Conservation (phyloP, 768 basidiomycete genomes). For the Hortiboletus flavorubellus region DNA sequence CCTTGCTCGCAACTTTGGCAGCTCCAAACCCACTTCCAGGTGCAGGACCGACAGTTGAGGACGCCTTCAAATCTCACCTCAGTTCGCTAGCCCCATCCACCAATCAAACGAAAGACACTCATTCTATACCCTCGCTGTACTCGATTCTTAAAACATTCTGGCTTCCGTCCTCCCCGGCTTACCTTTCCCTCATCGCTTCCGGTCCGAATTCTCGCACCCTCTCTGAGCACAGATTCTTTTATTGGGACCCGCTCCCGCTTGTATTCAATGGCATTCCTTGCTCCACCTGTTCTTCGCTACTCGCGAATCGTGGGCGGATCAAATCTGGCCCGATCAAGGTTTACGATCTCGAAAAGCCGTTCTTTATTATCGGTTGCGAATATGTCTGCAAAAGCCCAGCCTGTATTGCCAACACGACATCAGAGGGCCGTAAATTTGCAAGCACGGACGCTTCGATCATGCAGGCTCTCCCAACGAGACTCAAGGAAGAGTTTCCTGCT, state of each 20-base stretch:
- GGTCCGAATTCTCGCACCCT: constrained; percentile 63
- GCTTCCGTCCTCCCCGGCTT: constrained; percentile 75
- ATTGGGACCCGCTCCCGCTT: constrained; percentile 82
- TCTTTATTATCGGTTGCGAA: constrained; percentile 83
- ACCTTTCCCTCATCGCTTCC: constrained; percentile 73
- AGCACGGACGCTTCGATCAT: constrained; percentile 72
- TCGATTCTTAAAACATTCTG: constrained; percentile 80
- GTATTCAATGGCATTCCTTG: constrained; percentile 81
- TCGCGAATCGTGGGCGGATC: constrained; percentile 69
- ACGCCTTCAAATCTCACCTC: constrained; percentile 77
- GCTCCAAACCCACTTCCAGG: constrained; percentile 62
- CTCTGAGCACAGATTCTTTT: constrained; percentile 76
- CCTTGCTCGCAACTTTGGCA: constrained; percentile 54
- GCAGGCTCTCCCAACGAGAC: constrained; percentile 60
- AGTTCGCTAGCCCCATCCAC: constrained; percentile 54
- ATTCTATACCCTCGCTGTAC: constrained; percentile 66
- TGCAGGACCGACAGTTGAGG: constrained; percentile 63
- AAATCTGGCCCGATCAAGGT: constrained; percentile 72
- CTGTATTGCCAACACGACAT: constrained; percentile 42
- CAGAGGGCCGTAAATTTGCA: constrained; percentile 64
- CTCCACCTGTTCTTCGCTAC: constrained; percentile 56
- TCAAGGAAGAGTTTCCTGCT: constrained; percentile 75
- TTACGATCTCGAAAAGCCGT: constrained; percentile 75
- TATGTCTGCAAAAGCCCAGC: constrained; percentile 58
- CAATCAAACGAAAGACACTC: constrained; percentile 39